These are phyloP conservation scores for Udeniomyces megalosporus DNA, from an alignment of 768 basidiomycete genomes.

Conservation along the genomic window DNA sequence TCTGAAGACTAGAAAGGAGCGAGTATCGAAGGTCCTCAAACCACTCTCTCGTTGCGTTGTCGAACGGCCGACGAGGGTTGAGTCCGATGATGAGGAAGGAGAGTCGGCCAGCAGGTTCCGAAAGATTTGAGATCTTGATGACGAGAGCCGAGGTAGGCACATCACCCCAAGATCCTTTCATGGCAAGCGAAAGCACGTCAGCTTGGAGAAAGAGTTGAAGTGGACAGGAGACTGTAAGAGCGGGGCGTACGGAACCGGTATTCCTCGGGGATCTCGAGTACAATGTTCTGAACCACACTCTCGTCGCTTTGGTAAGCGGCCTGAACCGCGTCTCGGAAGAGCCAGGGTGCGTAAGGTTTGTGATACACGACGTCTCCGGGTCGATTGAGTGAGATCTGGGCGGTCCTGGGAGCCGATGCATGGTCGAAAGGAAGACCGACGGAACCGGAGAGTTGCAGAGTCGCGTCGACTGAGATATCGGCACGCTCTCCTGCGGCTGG, in stretches of 20 bases:
- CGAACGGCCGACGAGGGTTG: conserved; percentile 23
- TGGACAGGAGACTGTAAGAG: not conserved
- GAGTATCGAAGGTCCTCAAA: conserved; percentile 19
- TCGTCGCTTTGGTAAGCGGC: not conserved
- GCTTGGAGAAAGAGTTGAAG: not conserved
- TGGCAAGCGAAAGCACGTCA: not conserved
- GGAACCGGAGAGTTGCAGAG: not conserved
- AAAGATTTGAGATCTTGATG: not conserved
- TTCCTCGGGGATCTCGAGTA: not conserved
- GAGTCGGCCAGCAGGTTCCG: not conserved
- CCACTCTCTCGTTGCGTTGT: conserved; percentile 20
- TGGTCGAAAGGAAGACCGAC: conserved; percentile 11
- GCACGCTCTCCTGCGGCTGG: not conserved
- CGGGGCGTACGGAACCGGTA: not conserved
- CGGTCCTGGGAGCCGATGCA: not conserved
- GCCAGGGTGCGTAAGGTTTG: not conserved
- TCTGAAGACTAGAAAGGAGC: not conserved
- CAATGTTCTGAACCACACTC: not conserved
- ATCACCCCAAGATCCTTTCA: not conserved
- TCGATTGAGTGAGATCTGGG: not conserved
- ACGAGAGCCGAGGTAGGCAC: not conserved
- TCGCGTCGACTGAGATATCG: not conserved
- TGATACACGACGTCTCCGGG: no score
- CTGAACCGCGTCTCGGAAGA: not conserved
- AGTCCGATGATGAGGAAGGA: conserved; percentile 21